A percentile compares a stretch with the other conserved stretches of the same genome.
Conservation (phyloP, 75 land plant species). For the Cunninghamia lanceolata region DNA sequence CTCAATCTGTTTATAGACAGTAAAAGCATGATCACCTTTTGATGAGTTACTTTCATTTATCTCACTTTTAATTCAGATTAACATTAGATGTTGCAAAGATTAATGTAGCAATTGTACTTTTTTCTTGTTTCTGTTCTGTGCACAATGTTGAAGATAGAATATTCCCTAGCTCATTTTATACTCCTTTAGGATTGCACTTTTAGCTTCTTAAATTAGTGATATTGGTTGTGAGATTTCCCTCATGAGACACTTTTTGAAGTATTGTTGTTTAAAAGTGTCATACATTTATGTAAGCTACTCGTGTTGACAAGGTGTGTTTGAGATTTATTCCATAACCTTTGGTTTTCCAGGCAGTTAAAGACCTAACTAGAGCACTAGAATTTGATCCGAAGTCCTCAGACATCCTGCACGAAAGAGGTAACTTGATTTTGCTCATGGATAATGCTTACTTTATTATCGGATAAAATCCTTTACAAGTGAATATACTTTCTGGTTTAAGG, state of each 20-base stretch:
- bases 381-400: conserved; percentile 82
- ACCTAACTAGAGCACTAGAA: conserved; percentile 79
- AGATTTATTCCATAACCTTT: conserved; percentile 8
- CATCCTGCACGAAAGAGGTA: conserved; percentile 92
- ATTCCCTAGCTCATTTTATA: background rate
- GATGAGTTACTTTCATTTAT: background rate
- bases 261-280: background rate
- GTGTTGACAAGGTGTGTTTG: too few relatives aligned
- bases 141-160: background rate
- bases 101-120: background rate
- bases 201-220: background rate
- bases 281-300: background rate
- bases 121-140: background rate
- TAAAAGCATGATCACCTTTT: background rate
- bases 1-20: background rate
- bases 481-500: background rate
- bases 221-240: background rate
- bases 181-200: background rate
- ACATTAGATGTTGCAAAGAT: background rate
- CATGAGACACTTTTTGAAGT: background rate
- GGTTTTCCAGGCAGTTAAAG: conserved; percentile 74
- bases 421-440: background rate
- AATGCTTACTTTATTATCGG: background rate
- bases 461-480: background rate
- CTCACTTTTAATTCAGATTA: background rate